These are phyloP conservation scores for Linum usitatissimum DNA, from an alignment of 345 rosid genomes.

Conservation along the genomic window DNA sequence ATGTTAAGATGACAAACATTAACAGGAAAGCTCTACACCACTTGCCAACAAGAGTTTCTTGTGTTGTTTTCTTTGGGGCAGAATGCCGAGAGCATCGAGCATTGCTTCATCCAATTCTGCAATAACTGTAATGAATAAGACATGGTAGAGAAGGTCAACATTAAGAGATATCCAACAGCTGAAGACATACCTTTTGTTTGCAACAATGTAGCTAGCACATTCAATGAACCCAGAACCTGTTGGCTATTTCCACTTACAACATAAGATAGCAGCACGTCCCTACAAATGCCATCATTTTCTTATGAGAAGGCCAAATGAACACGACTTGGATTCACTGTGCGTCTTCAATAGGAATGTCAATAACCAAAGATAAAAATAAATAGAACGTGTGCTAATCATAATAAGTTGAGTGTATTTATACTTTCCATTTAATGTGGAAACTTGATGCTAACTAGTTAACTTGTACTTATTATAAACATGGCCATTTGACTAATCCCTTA, in stretches of 20 bases:
- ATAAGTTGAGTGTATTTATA: too few species aligned
- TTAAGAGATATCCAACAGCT: constrained; percentile 10
- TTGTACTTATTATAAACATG: background rate
- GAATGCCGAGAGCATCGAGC: constrained; percentile 97
- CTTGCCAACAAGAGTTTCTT: constrained; percentile 87
- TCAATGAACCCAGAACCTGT: constrained; percentile 71
- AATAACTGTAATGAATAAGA: constrained; percentile 20
- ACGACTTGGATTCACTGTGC: background rate
- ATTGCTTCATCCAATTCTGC: constrained; percentile 88
- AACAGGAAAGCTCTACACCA: constrained; percentile 8
- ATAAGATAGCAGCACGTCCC: constrained; percentile 70
- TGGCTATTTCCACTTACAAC: constrained; percentile 60
- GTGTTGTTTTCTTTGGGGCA: constrained; percentile 92
- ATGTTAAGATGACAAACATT: background rate
- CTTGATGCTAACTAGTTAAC: background rate
- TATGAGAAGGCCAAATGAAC: background rate
- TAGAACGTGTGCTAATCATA: background rate
- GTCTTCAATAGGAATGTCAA: background rate
- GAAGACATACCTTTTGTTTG: constrained; percentile 78
- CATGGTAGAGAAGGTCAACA: constrained; percentile 6
- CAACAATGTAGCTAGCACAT: constrained; percentile 75
- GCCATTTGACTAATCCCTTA: background rate
- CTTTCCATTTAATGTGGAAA: too few species aligned
- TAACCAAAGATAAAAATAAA: background rate
- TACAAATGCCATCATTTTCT: constrained; percentile 23